phyloP scores from a whole-genome alignment of 495 filamentous ascomycete species.

The Cercophora scortea region DNA sequence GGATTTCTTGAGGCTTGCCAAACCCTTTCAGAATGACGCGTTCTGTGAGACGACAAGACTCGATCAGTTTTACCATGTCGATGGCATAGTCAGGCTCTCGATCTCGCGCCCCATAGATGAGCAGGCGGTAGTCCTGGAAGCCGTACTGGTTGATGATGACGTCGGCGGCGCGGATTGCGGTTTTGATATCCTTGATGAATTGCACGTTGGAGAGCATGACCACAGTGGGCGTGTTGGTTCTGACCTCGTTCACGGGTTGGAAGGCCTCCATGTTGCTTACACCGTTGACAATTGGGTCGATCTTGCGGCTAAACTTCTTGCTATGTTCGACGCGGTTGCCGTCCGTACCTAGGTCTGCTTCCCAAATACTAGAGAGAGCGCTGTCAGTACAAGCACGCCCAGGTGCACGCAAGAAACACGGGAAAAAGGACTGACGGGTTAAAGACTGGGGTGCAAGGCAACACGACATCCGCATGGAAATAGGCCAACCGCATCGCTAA shows the following conservation, averaged over 20 bases:
- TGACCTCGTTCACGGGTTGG: constrained; percentile 50
- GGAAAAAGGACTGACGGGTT: constrained; percentile 35
- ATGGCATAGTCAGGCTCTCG: constrained; percentile 54
- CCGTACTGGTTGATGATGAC: constrained; percentile 60
- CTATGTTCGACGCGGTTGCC: constrained; percentile 52
- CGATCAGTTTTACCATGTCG: constrained; percentile 55
- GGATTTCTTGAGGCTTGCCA: constrained; percentile 48
- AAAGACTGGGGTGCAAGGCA: constrained; percentile 60
- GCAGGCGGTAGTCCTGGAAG: constrained; percentile 53
- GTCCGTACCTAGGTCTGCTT: constrained; percentile 56
- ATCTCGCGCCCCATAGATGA: constrained; percentile 57
- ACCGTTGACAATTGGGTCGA: constrained; percentile 62
- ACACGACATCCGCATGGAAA: constrained; percentile 56
- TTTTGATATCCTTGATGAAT: constrained; percentile 63
- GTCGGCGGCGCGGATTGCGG: constrained; percentile 53
- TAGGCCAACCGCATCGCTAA: constrained; percentile 23
- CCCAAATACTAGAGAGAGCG: constrained; percentile 39
- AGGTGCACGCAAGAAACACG: not conserved
- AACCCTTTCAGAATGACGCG: constrained; percentile 48
- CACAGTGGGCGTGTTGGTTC: constrained; percentile 49
- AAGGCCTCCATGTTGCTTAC: constrained; percentile 61
- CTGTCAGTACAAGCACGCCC: not conserved
- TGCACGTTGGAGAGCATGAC: constrained; percentile 62
- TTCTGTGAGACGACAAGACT: constrained; percentile 46
- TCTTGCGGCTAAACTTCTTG: constrained; percentile 51